Base-by-base conservation (phyloP, 2,329 filamentous ascomycete species). In the Aspergillus tanneri region DNA sequence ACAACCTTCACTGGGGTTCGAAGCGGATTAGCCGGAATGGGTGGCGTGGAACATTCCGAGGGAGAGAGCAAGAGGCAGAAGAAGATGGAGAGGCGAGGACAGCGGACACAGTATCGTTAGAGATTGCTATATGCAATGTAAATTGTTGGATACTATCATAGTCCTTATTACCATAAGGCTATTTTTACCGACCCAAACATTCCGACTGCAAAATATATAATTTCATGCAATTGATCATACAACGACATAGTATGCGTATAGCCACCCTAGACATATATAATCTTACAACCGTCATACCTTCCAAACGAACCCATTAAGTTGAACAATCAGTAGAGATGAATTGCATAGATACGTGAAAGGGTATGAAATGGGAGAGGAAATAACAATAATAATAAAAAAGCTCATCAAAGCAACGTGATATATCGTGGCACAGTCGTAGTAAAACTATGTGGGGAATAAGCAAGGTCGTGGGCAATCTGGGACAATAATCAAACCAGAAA, bases 1-100 rank as follows among this genome's bases (percentile, higher is more conserved):
- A 71, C 69, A 12, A 75, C 74, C 1, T 68, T 77, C 40, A 73
- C 64, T 46, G 75, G 75, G 1, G 66, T 79, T 60, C 73, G 66
- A 59, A 72, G 65, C 44, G 72, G 70, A 4, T 61, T 74, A 40
- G 65, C 69, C 40, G 74, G 72, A 3, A 68, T 74, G 55, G 68
- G 66, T 34, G 70, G 61, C 39, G 66, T 66, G 19, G 61, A 55
- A 4, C 64, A 59, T 5, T 62, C 46, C 4, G 60, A 53, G 8
- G 56, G 60, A 7, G 67, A 71, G 59, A 79, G 77, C 52, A 79
- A 78, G 64, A 70, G 75, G 52, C 76, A 79, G 65, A 69, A 73
- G 64, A 79, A 79, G 66, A 67, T 77, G 64, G 77, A 78, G 63
- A 78, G 77, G 62, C 69, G 75, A 43, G 73, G 72, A 6, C 72